phyloP scores from a whole-genome alignment of 2,329 filamentous ascomycete species.

The Aspergillus novoparasiticus region DNA sequence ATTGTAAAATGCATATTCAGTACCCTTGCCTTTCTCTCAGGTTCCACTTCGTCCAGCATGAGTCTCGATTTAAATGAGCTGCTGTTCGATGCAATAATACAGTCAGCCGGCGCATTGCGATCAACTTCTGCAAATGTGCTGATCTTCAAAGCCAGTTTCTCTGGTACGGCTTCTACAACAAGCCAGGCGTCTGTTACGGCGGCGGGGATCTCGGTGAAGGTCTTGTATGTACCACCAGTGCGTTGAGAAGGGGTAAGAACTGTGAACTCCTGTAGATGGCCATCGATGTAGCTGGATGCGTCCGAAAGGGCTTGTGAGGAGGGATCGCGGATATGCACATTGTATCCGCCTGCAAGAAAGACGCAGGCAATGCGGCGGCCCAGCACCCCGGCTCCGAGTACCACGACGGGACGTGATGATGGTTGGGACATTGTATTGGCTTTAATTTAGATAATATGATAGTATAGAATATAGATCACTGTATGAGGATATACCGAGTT shows the following conservation, averaged over 20 bases:
- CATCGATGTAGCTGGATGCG: slow-evolving; percentile 37
- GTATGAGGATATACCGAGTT: too few relatives aligned
- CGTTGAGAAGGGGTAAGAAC: slow-evolving; percentile 27
- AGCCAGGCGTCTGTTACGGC: slow-evolving; percentile 55
- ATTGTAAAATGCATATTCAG: slow-evolving; percentile 58
- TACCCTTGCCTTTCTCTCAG: slow-evolving; percentile 45
- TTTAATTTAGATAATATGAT: background rate
- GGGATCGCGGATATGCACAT: slow-evolving; percentile 32
- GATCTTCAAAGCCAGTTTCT: slow-evolving; percentile 53
- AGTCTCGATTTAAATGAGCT: slow-evolving; percentile 56
- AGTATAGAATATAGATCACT: slow-evolving; percentile 1
- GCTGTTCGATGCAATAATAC: slow-evolving; percentile 55
- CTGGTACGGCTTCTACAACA: slow-evolving; percentile 58
- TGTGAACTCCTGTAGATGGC: slow-evolving; percentile 34
- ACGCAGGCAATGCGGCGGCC: slow-evolving; percentile 21
- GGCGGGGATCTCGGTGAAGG: slow-evolving; percentile 40
- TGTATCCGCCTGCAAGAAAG: slow-evolving; percentile 24
- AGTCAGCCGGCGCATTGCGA: slow-evolving; percentile 45
- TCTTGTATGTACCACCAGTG: slow-evolving; percentile 32
- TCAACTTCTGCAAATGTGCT: slow-evolving; percentile 53
- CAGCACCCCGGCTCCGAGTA: slow-evolving; percentile 39
- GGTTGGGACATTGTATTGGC: slow-evolving; percentile 25
- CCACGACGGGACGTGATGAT: slow-evolving; percentile 24
- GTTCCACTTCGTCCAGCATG: slow-evolving; percentile 50
- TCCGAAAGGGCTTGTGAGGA: slow-evolving; percentile 33